These are phyloP conservation scores for Amaranthus cruentus DNA, from an alignment of 148 eudicot species.

Conservation along the genomic window DNA sequence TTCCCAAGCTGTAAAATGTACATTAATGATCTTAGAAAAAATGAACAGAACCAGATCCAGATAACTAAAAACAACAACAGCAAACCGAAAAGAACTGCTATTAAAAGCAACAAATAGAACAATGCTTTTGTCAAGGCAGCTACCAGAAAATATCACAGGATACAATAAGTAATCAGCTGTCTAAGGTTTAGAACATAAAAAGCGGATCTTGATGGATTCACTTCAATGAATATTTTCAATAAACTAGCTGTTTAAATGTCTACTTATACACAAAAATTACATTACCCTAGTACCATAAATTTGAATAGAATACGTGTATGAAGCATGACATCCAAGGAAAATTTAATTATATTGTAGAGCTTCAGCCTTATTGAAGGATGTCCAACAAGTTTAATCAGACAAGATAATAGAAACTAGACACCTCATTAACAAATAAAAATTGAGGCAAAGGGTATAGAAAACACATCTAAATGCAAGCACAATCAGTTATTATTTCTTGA, in stretches of 20 bases:
- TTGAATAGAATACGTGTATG: too few relatives aligned
- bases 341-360: not conserved
- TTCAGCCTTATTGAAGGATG: not conserved
- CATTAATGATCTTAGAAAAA: not conserved
- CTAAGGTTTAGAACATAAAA: not conserved
- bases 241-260: too few relatives aligned
- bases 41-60: not conserved
- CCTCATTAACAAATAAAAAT: not conserved
- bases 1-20: conserved; percentile 59
- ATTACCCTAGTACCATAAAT: too few relatives aligned
- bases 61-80: not conserved
- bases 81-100: not conserved
- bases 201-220: too few relatives aligned
- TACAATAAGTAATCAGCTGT: not conserved
- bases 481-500: too few relatives aligned
- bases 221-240: too few relatives aligned
- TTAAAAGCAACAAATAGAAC: not conserved
- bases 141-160: too few relatives aligned
- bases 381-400: not conserved
- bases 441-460: not conserved
- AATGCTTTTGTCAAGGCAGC: not conserved
- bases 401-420: not conserved
- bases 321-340: not conserved
- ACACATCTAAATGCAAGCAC: not conserved
- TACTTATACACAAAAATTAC: too few relatives aligned